Percentiles rank a stretch among this genome's conserved stretches.
Evolutionary conservation across 139 green algal genomes (phyloP).

Genomic region (Haematococcus sp.): DNA sequence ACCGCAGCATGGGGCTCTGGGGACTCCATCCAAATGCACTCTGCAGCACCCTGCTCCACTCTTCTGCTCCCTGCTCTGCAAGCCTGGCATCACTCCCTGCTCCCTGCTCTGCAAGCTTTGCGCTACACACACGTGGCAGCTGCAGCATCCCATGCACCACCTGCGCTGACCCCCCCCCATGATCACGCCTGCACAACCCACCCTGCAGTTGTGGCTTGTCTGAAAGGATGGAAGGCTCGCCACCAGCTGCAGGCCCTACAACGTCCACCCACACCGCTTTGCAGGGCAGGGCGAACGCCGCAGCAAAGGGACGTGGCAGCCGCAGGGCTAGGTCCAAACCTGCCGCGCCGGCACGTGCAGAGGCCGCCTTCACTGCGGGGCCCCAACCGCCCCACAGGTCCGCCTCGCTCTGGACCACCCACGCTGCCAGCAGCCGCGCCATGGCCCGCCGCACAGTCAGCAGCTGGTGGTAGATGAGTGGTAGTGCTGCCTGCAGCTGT

Average conservation of each 20-base stretch:
- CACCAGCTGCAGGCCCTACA: too few relatives aligned
- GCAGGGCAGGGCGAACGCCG: slow-evolving; percentile 21
- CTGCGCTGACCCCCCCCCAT: too few relatives aligned
- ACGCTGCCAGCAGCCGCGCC: slow-evolving; percentile 35
- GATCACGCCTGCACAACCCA: background rate
- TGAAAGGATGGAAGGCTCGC: background rate
- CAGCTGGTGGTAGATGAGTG: slow-evolving; percentile 16
- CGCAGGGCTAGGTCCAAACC: background rate
- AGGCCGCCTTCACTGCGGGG: background rate
- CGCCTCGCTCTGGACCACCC: slow-evolving; percentile 33
- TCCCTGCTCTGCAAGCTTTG: too few relatives aligned
- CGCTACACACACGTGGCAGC: too few relatives aligned
- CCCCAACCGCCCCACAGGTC: slow-evolving; percentile 34
- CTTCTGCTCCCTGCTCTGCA: too few relatives aligned
- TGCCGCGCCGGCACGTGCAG: background rate
- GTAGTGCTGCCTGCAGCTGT: background rate
- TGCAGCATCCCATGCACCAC: too few relatives aligned
- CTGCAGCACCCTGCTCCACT: too few relatives aligned
- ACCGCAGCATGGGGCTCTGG: background rate
- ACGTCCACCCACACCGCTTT: slow-evolving; percentile 22
- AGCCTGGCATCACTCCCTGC: too few relatives aligned
- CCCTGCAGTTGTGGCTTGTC: slow-evolving; percentile 24
- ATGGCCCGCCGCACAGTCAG: slow-evolving; percentile 29
- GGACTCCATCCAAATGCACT: background rate
- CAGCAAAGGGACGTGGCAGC: slow-evolving; percentile 23